Evolutionary conservation across 2,329 filamentous ascomycete genomes (phyloP).

Genomic region (Cladosporium colombiae): DNA sequence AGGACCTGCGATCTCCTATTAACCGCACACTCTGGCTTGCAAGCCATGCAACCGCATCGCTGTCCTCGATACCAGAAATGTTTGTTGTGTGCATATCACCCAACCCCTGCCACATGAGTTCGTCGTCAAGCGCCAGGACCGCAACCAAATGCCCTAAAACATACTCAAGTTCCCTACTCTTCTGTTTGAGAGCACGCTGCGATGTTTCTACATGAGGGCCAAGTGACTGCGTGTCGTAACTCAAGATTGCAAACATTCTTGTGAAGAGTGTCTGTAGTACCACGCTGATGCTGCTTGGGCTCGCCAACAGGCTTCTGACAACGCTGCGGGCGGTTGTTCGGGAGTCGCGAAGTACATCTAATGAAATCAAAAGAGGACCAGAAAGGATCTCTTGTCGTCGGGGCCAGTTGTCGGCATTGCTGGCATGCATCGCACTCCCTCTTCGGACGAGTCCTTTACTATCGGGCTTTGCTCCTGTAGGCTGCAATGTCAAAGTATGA

Average conservation of each 20-base stretch:
- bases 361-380: constrained; percentile 75
- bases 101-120: constrained; percentile 33
- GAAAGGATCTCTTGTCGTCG: constrained; percentile 67
- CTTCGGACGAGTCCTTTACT: constrained; percentile 21
- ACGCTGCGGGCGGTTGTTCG: constrained; percentile 73
- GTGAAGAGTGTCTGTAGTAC: constrained; percentile 42
- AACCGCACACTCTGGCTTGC: constrained; percentile 27
- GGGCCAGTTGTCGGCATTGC: constrained; percentile 48
- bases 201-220: constrained; percentile 1
- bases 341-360: constrained; percentile 76
- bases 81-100: constrained; percentile 13
- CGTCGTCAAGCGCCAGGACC: constrained; percentile 62
- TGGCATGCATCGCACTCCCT: constrained; percentile 31
- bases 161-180: constrained; percentile 67
- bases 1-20: constrained; percentile 16
- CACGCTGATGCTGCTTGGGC: constrained; percentile 53
- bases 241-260: constrained; percentile 12
- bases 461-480: constrained; percentile 25
- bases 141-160: constrained; percentile 74
- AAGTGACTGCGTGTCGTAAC: constrained; percentile 4
- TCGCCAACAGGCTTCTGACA: constrained; percentile 78
- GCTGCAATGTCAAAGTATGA: constrained; percentile 56
- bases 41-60: constrained; percentile 27
- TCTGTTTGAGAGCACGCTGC: constrained; percentile 1
- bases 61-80: constrained; percentile 7